Evolutionary conservation across 768 basidiomycete genomes (phyloP), one percentile per base, ranked within the genome.

Genomic region (Galerina marginata): DNA sequence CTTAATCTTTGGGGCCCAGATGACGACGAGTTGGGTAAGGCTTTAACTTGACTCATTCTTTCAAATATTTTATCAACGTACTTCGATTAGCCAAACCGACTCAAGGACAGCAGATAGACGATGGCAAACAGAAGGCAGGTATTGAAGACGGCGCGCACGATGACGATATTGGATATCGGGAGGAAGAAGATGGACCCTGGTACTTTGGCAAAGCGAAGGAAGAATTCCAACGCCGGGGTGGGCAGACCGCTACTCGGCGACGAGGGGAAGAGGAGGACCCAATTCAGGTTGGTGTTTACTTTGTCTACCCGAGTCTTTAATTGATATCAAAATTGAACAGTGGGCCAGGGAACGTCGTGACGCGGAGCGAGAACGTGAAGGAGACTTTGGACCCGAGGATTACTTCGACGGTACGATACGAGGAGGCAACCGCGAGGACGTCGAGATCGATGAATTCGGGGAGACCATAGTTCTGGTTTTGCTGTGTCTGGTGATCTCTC

Each of bases 171-270:
- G 39, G 51, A 14, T 53, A 53, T 40, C 54, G 62, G 23, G 83
- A 84, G 52, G 82, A 85, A 14, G 90, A 89, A 49, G 89, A 87
- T 11, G 86, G 84, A 4, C 80, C 85, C 6, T 94, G 92, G 93
- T 93, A 94, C 67, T 73, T 92, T 43, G 92, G 92, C 7, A 92
- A 89, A 67, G 91, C 92, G 4, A 84, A 83, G 61, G 92, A 93
- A 58, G 90, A 94, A 55, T 91, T 91, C 69, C 80, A 80, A 60
- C 84, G 87, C 23, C 77, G 79, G 60, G 79, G 73, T 53, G 77
- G 77, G 1, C 79, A 82, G 53, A 68, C 67, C n/a, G 65, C 61
- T 25, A 62, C 73, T 59, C 59, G 66, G 50, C 71, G 65, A 48
- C 75, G 77, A 42, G 74, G 68, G 25, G 85, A 83, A 40, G 91